Evolutionary conservation across 495 filamentous ascomycete genomes (phyloP).

Genomic region (Aeminium ludgeri): DNA sequence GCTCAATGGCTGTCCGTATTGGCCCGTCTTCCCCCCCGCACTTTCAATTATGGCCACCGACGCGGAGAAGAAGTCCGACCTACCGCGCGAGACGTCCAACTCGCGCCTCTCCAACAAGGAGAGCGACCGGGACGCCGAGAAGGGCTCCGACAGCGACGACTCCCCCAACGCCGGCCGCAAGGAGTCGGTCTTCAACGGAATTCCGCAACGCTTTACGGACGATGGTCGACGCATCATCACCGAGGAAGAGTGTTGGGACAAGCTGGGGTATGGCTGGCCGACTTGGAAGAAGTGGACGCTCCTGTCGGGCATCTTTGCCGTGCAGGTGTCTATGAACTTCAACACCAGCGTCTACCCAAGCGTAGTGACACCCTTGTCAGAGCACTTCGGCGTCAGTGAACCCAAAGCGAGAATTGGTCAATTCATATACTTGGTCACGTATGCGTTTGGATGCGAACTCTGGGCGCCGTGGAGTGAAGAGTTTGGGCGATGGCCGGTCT

Average conservation of each 20-base stretch:
- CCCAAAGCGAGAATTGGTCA: constrained; percentile 48
- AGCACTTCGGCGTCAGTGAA: constrained; percentile 43
- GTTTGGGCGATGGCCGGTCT: constrained; percentile 49
- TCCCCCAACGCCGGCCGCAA: no score
- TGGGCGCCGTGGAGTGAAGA: constrained; percentile 78
- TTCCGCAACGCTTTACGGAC: no score
- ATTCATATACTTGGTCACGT: constrained; percentile 52
- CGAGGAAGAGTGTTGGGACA: constrained; percentile 42
- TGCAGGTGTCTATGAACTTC: constrained; percentile 76
- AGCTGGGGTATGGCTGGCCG: constrained; percentile 47
- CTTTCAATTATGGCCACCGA: no score
- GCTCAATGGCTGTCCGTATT: no score
- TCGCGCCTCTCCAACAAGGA: no score
- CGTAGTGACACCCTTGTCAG: constrained; percentile 39
- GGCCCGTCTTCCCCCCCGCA: no score
- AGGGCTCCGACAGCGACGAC: no score
- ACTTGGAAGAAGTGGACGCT: constrained; percentile 58
- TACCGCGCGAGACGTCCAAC: no score
- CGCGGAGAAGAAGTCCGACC: no score
- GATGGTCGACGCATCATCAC: constrained; percentile 22
- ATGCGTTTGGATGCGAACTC: constrained; percentile 67
- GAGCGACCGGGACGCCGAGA: no score
- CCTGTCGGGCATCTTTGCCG: constrained; percentile 51
- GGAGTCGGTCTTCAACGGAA: no score
- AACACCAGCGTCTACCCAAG: constrained; percentile 59